Evolutionary conservation across 139 green algal species (phyloP).

Genomic region (Yamagishiella unicocca): DNA sequence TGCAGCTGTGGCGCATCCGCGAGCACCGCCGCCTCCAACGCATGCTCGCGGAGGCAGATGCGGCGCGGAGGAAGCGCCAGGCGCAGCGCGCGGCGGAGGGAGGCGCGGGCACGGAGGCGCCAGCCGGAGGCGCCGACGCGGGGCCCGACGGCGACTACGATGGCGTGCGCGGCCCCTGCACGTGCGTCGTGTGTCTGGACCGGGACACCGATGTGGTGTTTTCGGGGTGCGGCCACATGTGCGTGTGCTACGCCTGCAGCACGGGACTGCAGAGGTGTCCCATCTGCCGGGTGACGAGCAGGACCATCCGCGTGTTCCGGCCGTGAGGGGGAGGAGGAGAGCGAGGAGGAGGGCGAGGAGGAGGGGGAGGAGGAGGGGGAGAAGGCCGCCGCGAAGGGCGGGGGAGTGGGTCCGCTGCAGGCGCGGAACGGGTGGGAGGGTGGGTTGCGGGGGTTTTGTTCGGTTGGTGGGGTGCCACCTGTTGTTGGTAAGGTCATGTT

Average conservation of each 20-base stretch:
- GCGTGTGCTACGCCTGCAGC: constrained; percentile 42
- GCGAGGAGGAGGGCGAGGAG: neutral
- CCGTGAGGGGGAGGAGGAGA: constrained; percentile 1
- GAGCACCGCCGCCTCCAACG: neutral
- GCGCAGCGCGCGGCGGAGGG: neutral
- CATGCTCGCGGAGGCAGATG: neutral
- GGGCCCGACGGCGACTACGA: neutral
- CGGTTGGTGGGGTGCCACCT: too few relatives aligned
- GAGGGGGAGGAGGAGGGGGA: too few relatives aligned
- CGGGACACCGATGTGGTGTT: constrained; percentile 45
- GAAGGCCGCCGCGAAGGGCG: too few relatives aligned
- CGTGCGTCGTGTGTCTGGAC: constrained; percentile 56
- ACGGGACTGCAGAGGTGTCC: constrained; percentile 38
- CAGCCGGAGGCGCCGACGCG: neutral
- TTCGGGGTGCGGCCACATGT: constrained; percentile 52
- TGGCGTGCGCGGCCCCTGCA: constrained; percentile 21
- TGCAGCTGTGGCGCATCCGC: neutral
- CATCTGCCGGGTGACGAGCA: constrained; percentile 43
- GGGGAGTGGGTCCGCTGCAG: neutral
- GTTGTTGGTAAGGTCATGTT: too few relatives aligned
- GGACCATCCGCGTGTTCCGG: constrained; percentile 43
- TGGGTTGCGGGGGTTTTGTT: neutral
- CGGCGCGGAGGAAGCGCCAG: neutral
- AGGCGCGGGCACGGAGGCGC: neutral
- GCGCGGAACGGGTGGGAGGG: neutral